Base-by-base conservation (phyloP, 2,329 filamentous ascomycete species). In the Zasmidium angulare region DNA sequence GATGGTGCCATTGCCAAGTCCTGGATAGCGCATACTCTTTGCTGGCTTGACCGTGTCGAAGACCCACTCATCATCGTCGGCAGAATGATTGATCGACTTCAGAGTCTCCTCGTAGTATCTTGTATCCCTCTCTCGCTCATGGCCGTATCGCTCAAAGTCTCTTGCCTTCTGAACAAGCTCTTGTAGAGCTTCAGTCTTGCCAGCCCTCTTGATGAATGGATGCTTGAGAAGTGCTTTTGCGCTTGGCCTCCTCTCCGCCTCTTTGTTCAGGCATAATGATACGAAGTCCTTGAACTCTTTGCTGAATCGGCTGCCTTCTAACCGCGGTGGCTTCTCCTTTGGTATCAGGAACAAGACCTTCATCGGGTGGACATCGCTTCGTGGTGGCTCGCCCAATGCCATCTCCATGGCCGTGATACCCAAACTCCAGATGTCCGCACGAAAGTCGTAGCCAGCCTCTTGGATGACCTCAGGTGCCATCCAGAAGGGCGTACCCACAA, bases 401-500 rank as follows among this genome's bases (percentile, higher is more conserved):
- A 96, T 83, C 74, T 96, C 92, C 76, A 96, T 91, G 12, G 92
- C 92, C 0, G 91, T 96, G 69, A 96, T 96, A 7, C 92, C 92
- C 48, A 96, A 77, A 0, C 91, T 96, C 92, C 92, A 96, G 59
- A 96, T 92, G 71, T 96, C 92, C 4, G 92, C 92, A 76, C 95
- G 95, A 79, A 91, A 95, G 74, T 93, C 91, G 66, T 88, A 88
- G 46, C 85, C 85, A 64, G 90, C 86, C 76, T 96, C 91, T 74
- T 96, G 89, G 66, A 96, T 96, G 36, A 96, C 92, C 72, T 96
- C 92, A 1, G 92, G 92, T 0, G 92, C 92, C 92, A 96, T 96
- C 92, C 92, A 96, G 72, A 96, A 96, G 0, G 95, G 95, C 0
- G 93, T 98, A 20, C 95, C 95, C 20, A 99, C 95, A 71, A 99